These are phyloP conservation scores for Aurinia saxatilis DNA, from an alignment of 345 rosid species.

Conservation along the genomic window DNA sequence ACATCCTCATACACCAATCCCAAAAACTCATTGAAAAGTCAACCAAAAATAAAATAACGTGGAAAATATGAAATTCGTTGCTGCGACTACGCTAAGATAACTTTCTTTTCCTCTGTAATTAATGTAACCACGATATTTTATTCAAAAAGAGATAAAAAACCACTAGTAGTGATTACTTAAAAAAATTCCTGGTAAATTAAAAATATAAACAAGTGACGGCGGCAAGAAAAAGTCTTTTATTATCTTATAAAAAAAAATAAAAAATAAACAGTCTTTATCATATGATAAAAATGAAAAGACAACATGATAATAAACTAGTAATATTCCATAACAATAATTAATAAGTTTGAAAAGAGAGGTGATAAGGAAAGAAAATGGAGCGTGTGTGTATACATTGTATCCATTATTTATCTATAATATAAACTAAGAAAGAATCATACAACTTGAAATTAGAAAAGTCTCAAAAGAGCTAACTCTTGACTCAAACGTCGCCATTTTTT, in stretches of 20 bases:
- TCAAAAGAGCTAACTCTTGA: conserved; percentile 24
- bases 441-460: conserved; percentile 22
- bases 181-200: background rate
- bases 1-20: background rate
- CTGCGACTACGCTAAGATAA: conserved; percentile 11
- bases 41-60: conserved; percentile 14
- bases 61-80: conserved; percentile 6
- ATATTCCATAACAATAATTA: background rate
- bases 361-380: background rate
- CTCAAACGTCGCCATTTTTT: background rate
- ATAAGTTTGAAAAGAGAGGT: background rate
- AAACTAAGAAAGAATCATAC: background rate
- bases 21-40: conserved; percentile 8
- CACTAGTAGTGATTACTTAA: too few species aligned
- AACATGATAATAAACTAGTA: background rate
- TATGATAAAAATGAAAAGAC: background rate
- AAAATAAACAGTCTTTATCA: background rate
- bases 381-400: background rate
- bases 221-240: background rate
- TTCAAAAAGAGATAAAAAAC: background rate
- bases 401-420: background rate
- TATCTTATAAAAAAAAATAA: background rate
- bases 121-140: background rate
- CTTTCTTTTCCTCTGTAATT: background rate
- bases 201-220: background rate